Evolutionary conservation across 2,329 filamentous ascomycete species (phyloP), one percentile per base, ranked within the genome.

Genomic region (Nothophoma quercina): DNA sequence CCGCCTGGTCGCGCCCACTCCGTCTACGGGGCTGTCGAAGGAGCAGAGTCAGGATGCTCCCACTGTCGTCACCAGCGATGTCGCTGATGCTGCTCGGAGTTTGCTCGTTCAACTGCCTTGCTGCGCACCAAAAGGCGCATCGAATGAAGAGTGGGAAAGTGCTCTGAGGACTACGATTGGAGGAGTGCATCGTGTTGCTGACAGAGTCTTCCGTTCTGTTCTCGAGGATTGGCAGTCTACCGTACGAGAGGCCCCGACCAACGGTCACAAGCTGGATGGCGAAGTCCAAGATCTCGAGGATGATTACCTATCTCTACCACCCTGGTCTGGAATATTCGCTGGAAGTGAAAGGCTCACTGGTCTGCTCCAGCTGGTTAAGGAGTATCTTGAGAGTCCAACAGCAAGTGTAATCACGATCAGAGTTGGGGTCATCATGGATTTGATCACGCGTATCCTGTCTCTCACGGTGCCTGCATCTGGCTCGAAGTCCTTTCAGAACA

Each of bases 171-270:
- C 78, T 7, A 79, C 88, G 9, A 77, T 96, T 19, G 80, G 81
- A 29, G 82, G 85, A 29, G 81, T 87, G 13, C 92, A 97, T 65
- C 74, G 77, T 19, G 89, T 90, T 1, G 85, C 89, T 33, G 88
- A 96, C 65, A 84, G 87, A 58, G 81, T 96, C 0, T 89, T 96
- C 66, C 86, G 93, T 40, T 86, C 88, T 8, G 83, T 96, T 0
- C 76, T 89, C 9, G 93, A 97, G 70, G 88, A 90, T 32, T 95
- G 91, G 89, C 86, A 93, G 63, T 85, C 91, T 0, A 80, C 81
- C 2, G 78, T 83, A 25, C 83, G 72, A 47, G 51, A 70, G 62
- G 55, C 67, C 57, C 40, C 70, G 1, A 55, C 64, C 5, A 71
- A 69, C 62, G 58, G 58, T 45, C 44, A 69, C 59, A 64, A 64